Evolutionary conservation across 2,329 filamentous ascomycete genomes (phyloP).

Genomic region (Neofusicoccum sp.): DNA sequence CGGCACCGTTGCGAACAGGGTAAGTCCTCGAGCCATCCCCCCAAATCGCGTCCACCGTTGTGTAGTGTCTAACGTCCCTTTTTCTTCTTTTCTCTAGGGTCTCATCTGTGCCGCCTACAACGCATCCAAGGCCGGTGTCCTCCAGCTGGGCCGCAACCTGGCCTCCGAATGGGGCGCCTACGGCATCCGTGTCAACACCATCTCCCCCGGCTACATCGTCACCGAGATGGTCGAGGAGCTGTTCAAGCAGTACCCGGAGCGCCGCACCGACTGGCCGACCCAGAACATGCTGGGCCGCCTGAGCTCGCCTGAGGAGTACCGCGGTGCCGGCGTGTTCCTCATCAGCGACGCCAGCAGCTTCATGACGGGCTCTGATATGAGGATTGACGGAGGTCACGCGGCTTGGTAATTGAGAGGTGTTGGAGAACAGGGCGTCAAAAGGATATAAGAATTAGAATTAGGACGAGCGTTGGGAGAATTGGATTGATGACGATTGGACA

Average conservation of each 20-base stretch:
- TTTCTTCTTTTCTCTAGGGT: slow-evolving; percentile 56
- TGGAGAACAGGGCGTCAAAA: background rate
- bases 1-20: slow-evolving; percentile 60
- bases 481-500: no score
- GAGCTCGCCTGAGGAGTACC: slow-evolving; percentile 36
- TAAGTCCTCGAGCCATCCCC: slow-evolving; percentile 43
- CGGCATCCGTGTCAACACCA: slow-evolving; percentile 76
- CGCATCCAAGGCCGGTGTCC: slow-evolving; percentile 70
- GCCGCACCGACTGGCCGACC: slow-evolving; percentile 66
- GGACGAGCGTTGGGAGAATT: no score
- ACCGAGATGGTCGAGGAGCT: slow-evolving; percentile 81
- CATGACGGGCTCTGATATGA: slow-evolving; percentile 40
- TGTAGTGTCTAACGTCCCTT: background rate
- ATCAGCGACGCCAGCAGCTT: slow-evolving; percentile 42
- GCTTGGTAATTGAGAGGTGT: slow-evolving; percentile 33
- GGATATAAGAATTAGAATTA: no score
- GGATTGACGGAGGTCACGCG: slow-evolving; percentile 40
- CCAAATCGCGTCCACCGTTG: no score
- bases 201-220: slow-evolving; percentile 77
- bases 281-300: slow-evolving; percentile 74
- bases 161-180: slow-evolving; percentile 70
- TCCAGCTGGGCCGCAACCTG: slow-evolving; percentile 69
- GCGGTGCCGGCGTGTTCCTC: slow-evolving; percentile 39
- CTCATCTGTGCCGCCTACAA: slow-evolving; percentile 70
- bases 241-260: slow-evolving; percentile 72